Base-by-base conservation (phyloP, 1,284 basidiomycete species). In the Coniferiporia sulphurascens region DNA sequence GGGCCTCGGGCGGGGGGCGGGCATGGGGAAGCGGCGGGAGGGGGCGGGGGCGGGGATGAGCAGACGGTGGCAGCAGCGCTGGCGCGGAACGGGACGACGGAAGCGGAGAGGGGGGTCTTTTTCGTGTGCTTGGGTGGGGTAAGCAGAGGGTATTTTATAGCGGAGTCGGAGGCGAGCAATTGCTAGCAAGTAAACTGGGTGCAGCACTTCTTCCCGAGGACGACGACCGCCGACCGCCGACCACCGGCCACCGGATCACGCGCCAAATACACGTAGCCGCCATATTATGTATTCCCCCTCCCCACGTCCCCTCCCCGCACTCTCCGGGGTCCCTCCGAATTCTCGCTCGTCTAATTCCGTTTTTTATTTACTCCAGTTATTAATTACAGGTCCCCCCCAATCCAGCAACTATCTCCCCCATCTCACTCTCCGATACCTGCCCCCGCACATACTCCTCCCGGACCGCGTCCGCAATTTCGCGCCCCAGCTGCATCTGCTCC, bases 1-100 rank as follows among this genome's bases (percentile, higher is more conserved):
- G 78, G 85, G 85, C 80, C 85, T 85, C 67, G 79, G 74, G 69
- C 85, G 82, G 63, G 82, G 77, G 67, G 77, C 79, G 70, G 86
- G 83, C 86, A 89, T 88, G 65, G 71, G 65, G 61, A 64, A 60
- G 55, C 62, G 66, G 68, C 68, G 66, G 65, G 74, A 70, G 62
- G 61, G 49, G 58, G 50, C 62, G 52, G 52, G 61, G 59, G n/a
- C n/a, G n/a, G n/a, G n/a, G n/a, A n/a, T n/a, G n/a, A n/a, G n/a
- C n/a, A n/a, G 49, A 66, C 56, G 63, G 56, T 48, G 41, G 59
- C 58, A 48, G 27, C 56, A 34, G 45, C 27, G 48, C 9, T 12
- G 55, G 38, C 48, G 51, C 50, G 56, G 58, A 58, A 43, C 34
- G 57, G 62, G 58, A 63, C 53, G 56, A 58, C 51, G 50, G 53